A percentile compares a stretch with the other conserved stretches of the same genome.
Conservation (phyloP, 73 alveolate species). For the Paramecium primaurelia region DNA sequence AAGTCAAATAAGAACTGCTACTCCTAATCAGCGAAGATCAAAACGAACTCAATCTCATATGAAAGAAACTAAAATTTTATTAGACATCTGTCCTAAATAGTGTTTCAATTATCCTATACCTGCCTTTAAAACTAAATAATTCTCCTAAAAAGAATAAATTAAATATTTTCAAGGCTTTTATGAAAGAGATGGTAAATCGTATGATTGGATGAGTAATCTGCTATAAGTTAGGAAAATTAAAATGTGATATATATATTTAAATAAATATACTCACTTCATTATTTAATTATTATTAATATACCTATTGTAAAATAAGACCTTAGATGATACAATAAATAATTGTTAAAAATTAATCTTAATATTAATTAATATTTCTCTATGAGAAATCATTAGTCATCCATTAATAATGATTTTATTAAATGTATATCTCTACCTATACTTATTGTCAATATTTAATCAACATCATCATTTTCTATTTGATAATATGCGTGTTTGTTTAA, state of each 20-base stretch:
- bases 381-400: not conserved
- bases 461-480: not conserved
- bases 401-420: not conserved
- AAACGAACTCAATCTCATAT: not conserved
- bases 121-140: conserved; percentile 8
- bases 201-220: conserved; percentile 2
- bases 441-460: not conserved
- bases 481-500: not conserved
- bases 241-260: not conserved
- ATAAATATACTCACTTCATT: not conserved
- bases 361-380: not conserved
- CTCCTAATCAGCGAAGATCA: not conserved
- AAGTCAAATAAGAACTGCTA: not conserved
- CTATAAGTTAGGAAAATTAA: not conserved
- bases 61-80: not conserved
- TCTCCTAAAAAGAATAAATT: conserved; percentile 18
- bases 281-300: not conserved
- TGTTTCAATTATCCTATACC: not conserved
- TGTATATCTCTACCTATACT: not conserved
- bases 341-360: not conserved
- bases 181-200: not conserved
- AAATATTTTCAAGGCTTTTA: conserved; percentile 24
- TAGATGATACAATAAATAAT: not conserved
- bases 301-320: not conserved
- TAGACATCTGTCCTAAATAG: not conserved